Evolutionary conservation across 176 grass and related monocot species (phyloP), one percentile per base, ranked within the genome.

Genomic region (Leersia perrieri): DNA sequence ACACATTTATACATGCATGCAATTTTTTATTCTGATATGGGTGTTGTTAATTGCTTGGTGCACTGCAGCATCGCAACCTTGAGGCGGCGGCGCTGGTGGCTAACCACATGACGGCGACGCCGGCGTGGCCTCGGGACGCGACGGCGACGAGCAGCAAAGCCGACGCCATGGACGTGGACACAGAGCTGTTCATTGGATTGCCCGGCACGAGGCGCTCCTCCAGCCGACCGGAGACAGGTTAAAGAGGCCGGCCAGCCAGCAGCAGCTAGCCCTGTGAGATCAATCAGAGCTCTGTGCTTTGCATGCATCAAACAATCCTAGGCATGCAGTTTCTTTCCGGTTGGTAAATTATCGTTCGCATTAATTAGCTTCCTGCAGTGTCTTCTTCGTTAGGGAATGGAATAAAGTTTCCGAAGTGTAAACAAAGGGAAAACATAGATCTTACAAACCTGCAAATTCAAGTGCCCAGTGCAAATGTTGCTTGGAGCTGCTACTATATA

Each of bases 111-210:
- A 42, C 70, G 7, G 15, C 41, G 44, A 42, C 60, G 11, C 15
- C 55, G 6, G 40, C 60, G 34, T 68, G 75, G 55, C 44, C 44
- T 27, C 65, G 33, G 3, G 58, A 7, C n/a, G 15, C 53, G 41
- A 26, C 65, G 22, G 40, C 31, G 57, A 64, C 42, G 7, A 76
- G 27, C n/a, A 63, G 26, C 5, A 27, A 70, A 12, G 58, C 74
- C 16, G 36, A 78, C 16, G 58, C 74, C n/a, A 45, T 3, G 51
- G 86, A 91, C 9, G 88, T 94, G 45, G 92, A 88, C 79, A 94
- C 92, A 32, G 92, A 94, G 23, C 72, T 94, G 25, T 84, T 73
- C 84, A 89, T 94, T 65, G 92, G 92, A 26, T 77, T 88, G 39
- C 83, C 88, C 4, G 86, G 85, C 65, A 83, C 76, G 18, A 30